A percentile compares a stretch with the other conserved stretches of the same genome.
phyloP scores from a whole-genome alignment of 192 early-diverging fungal genomes.

The Backusella tarrabulga region DNA sequence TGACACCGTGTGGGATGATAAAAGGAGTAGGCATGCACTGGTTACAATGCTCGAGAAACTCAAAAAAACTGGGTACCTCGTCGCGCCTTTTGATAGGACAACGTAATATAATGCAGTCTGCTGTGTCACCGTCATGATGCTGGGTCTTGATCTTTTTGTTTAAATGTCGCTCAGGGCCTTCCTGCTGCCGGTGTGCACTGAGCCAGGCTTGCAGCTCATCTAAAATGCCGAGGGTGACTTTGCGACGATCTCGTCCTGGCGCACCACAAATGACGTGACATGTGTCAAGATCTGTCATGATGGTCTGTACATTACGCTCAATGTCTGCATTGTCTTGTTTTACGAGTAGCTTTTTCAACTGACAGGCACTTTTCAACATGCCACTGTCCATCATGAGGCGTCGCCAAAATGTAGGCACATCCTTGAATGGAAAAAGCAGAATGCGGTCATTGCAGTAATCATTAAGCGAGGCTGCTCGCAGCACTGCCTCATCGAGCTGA shows the following conservation, averaged over 20 bases:
- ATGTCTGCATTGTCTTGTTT: not conserved
- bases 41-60: slow-evolving; percentile 18
- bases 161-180: not conserved
- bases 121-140: not conserved
- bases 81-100: slow-evolving; percentile 11
- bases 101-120: not conserved
- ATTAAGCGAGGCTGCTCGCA: not conserved
- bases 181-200: not conserved
- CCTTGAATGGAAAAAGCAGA: slow-evolving; percentile 42
- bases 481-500: not conserved
- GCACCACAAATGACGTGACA: slow-evolving; percentile 58
- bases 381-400: slow-evolving; percentile 50
- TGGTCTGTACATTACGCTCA: slow-evolving; percentile 14
- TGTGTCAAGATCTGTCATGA: slow-evolving; percentile 49
- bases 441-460: slow-evolving; percentile 33
- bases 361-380: slow-evolving; percentile 22
- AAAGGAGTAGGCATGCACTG: slow-evolving; percentile 37
- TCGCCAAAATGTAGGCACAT: slow-evolving; percentile 51
- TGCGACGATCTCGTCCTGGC: slow-evolving; percentile 30
- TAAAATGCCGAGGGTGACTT: slow-evolving; percentile 16
- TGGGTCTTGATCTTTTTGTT: slow-evolving; percentile 1
- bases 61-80: slow-evolving; percentile 16
- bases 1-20: slow-evolving; percentile 46
- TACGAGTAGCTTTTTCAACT: not conserved
- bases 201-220: slow-evolving; percentile 27